Evolutionary conservation across 192 early-diverging fungal genomes (phyloP).

Genomic region (Physocladia obscura): DNA sequence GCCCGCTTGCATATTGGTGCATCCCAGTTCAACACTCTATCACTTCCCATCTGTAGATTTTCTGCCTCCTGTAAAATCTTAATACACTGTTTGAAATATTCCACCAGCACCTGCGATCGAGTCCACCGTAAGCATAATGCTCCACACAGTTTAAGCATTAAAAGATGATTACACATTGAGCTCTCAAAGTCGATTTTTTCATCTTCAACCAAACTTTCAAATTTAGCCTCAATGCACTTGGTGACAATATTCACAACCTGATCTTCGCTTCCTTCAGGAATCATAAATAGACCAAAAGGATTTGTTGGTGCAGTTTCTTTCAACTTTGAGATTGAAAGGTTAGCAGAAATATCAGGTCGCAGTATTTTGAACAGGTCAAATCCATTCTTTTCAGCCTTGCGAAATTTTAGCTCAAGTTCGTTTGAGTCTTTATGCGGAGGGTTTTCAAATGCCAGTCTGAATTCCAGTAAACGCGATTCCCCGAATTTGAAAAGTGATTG

Average conservation of each 20-base stretch:
- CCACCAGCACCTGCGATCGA: neutral
- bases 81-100: conserved; percentile 3
- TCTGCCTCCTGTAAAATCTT: neutral
- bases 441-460: too few species aligned
- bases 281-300: conserved; percentile 18
- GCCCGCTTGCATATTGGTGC: neutral
- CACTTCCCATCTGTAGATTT: neutral
- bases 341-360: too few species aligned
- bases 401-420: too few species aligned
- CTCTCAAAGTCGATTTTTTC: neutral
- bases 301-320: too few species aligned
- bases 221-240: neutral
- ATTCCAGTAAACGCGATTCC: too few species aligned
- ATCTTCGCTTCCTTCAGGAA: conserved; percentile 10
- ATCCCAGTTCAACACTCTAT: neutral
- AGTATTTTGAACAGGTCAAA: too few species aligned
- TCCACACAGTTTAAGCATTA: neutral
- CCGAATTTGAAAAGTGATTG: too few species aligned
- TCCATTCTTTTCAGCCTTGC: too few species aligned
- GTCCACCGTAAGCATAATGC: conserved; percentile 1
- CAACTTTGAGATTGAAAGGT: too few species aligned
- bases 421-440: too few species aligned
- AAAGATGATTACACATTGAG: too few species aligned
- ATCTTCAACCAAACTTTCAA: neutral
- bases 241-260: neutral